Conservation (phyloP, 306 rosid genomes). For the Dryas octopetala region DNA sequence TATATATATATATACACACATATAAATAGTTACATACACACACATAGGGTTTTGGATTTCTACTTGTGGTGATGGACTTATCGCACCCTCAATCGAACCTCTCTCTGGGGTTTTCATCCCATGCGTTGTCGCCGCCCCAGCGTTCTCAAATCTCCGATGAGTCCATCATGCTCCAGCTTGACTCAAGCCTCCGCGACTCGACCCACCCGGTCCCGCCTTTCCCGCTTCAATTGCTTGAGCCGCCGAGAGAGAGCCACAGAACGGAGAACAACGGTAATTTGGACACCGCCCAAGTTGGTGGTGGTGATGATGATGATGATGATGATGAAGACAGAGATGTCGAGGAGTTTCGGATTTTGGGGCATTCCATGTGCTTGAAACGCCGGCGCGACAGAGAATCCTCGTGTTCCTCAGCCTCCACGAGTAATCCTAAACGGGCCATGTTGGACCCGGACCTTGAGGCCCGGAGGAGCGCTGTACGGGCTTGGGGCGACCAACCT, state of each 20-base stretch:
- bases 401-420: slow-evolving; percentile 21
- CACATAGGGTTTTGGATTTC: neutral
- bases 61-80: slow-evolving; percentile 46
- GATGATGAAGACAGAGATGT: slow-evolving; percentile 59
- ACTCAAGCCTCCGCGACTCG: slow-evolving; percentile 54
- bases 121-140: slow-evolving; percentile 60
- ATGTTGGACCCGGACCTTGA: slow-evolving; percentile 41
- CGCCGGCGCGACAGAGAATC: slow-evolving; percentile 69
- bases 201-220: slow-evolving; percentile 48
- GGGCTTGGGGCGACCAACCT: slow-evolving; percentile 70
- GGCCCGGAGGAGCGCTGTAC: slow-evolving; percentile 52
- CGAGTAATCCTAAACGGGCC: too few species aligned
- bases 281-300: neutral
- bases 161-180: slow-evolving; percentile 64
- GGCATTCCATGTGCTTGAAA: slow-evolving; percentile 86
- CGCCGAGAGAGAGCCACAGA: slow-evolving; percentile 36
- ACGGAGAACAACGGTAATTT: slow-evolving; percentile 29
- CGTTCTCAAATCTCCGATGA: slow-evolving; percentile 56
- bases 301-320: slow-evolving; percentile 13
- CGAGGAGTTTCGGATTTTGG: slow-evolving; percentile 77
- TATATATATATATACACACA: too few species aligned
- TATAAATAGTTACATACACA: neutral
- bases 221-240: slow-evolving; percentile 74
- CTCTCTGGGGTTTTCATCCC: slow-evolving; percentile 64
- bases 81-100: slow-evolving; percentile 58